Conservation (phyloP, 2,329 filamentous ascomycete species). For the Colletotrichum gigasporum region DNA sequence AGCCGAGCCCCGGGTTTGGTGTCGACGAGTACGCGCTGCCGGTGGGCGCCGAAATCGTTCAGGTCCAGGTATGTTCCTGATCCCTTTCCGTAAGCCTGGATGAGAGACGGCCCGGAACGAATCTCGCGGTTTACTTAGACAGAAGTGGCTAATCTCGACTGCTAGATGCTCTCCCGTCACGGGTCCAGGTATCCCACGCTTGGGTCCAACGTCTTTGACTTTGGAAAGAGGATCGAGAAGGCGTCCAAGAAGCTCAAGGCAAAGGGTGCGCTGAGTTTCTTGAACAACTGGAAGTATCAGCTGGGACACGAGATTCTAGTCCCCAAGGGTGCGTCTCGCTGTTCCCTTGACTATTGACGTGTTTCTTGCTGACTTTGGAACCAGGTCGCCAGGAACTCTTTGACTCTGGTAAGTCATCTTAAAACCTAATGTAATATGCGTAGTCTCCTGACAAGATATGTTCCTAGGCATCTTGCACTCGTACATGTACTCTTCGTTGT, state of each 20-base stretch:
- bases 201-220: slow-evolving; percentile 61
- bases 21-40: slow-evolving; percentile 77
- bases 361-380: background rate
- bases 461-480: slow-evolving; percentile 74
- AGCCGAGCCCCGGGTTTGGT: slow-evolving; percentile 77
- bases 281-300: slow-evolving; percentile 74
- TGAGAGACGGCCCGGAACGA: background rate
- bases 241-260: slow-evolving; percentile 63
- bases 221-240: slow-evolving; percentile 67
- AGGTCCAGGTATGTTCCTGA: slow-evolving; percentile 60
- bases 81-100: background rate
- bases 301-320: slow-evolving; percentile 78
- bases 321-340: slow-evolving; percentile 58
- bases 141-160: too few species aligned
- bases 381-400: slow-evolving; percentile 74
- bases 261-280: slow-evolving; percentile 68
- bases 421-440: too few species aligned
- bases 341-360: background rate
- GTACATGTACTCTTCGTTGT: slow-evolving; percentile 77
- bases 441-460: too few species aligned
- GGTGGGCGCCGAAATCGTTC: slow-evolving; percentile 71
- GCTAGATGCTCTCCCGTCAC: slow-evolving; percentile 77
- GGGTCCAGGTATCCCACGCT: slow-evolving; percentile 78
- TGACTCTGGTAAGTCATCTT: slow-evolving; percentile 62
- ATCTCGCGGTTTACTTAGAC: too few species aligned